Evolutionary conservation across 2,329 filamentous ascomycete species (phyloP), one percentile per base, ranked within the genome.

Genomic region (Clonostachys byssicola): DNA sequence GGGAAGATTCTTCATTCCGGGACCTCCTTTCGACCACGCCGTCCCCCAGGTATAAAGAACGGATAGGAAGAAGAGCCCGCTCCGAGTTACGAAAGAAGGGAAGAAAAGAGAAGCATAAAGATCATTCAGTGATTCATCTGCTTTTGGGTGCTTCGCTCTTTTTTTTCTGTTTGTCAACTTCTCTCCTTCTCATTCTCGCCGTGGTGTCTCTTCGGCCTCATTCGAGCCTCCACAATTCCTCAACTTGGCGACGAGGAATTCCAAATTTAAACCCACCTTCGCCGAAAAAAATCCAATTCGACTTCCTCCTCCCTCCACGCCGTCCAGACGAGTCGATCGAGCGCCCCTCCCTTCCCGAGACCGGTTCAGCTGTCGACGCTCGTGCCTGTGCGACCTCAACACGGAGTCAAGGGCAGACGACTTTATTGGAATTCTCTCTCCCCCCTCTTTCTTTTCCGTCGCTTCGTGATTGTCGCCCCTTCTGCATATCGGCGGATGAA

Each of bases 171-270:
- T 40, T 13, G 16, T 46, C 33, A 14, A 17, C 40, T 46, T 35
- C 38, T 13, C 13, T n/a, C 36, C 17, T 39, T 39, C 36, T n/a
- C 20, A 41, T 33, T 46, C 44, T 34, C 20, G 17, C 14, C n/a
- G 20, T 40, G 34, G 34, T 17, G 17, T 16, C 14, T 17, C 14
- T 14, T 48, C 46, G 34, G 41, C 42, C 35, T 44, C 46, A 9
- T 33, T 39, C 17, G 47, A 48, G 50, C 54, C 49, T 47, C 48
- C 43, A 54, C 53, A 67, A 73, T 74, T 72, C 70, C 70, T 71
- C 63, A 63, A 62, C 60, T 61, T 61, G 60, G 61, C 62, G 52
- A 62, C 61, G 60, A 69, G 65, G 69, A 72, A 72, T 68, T 67
- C 61, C 59, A 60, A 23, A 14, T 41, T 30, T 41, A 42, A 39